Evolutionary conservation across 2,329 filamentous ascomycete species (phyloP).

Genomic region (Aspergillus floridensis): DNA sequence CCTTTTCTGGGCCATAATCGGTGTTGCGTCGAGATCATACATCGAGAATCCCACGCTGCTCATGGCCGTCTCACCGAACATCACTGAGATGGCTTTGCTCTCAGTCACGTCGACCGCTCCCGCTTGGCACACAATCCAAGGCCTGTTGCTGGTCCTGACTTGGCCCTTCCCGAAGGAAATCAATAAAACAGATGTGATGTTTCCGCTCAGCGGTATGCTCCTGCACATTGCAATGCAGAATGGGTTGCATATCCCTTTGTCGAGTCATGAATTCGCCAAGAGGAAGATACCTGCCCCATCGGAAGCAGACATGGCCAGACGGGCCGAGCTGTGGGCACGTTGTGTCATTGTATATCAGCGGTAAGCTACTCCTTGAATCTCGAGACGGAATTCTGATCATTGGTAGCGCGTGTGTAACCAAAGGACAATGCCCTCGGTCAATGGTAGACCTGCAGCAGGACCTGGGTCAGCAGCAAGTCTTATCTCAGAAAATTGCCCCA

Average conservation of each 20-base stretch:
- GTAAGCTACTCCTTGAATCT: slow-evolving; percentile 19
- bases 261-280: slow-evolving; percentile 43
- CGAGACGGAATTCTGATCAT: neutral
- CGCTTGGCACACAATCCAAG: slow-evolving; percentile 38
- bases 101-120: slow-evolving; percentile 29
- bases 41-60: slow-evolving; percentile 40
- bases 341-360: slow-evolving; percentile 41
- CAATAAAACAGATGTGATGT: slow-evolving; percentile 33
- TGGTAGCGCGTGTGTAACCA: slow-evolving; percentile 36
- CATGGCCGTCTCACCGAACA: slow-evolving; percentile 31
- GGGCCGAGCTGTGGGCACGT: slow-evolving; percentile 43
- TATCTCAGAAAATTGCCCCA: slow-evolving; percentile 36
- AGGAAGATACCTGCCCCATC: slow-evolving; percentile 30
- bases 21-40: slow-evolving; percentile 38
- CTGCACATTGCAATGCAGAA: slow-evolving; percentile 46
- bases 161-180: slow-evolving; percentile 42
- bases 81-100: slow-evolving; percentile 39
- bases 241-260: slow-evolving; percentile 43
- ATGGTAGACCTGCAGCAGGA: slow-evolving; percentile 38
- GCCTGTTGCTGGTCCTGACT: slow-evolving; percentile 36
- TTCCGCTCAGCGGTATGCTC: slow-evolving; percentile 37
- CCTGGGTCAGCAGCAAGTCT: slow-evolving; percentile 29
- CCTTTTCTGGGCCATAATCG: slow-evolving; percentile 72
- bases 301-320: slow-evolving; percentile 36
- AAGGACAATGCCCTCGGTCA: slow-evolving; percentile 38